These are phyloP conservation scores for Fragaria nilgerrensis DNA, from an alignment of 306 rosid species.

Conservation along the genomic window DNA sequence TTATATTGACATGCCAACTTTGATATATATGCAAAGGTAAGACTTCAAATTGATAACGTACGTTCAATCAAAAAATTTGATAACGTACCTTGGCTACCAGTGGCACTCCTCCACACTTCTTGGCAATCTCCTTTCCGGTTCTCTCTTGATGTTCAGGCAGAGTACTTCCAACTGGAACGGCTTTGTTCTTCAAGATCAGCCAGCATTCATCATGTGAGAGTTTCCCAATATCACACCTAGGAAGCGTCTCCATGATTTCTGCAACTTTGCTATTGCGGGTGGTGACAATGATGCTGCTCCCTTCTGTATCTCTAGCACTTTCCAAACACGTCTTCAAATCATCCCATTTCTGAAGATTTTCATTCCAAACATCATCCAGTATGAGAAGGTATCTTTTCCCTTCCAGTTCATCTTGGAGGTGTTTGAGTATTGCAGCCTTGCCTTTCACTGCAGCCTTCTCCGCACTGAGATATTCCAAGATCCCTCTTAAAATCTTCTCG, in stretches of 20 bases:
- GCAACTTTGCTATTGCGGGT: not conserved
- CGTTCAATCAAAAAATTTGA: no score
- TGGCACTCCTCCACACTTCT: not conserved
- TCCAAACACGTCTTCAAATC: not conserved
- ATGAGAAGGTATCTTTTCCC: constrained; percentile 1
- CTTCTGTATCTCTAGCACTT: not conserved
- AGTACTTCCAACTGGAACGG: not conserved
- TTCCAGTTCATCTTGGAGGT: not conserved
- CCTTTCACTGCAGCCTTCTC: not conserved
- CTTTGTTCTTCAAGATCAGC: not conserved
- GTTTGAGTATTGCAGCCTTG: not conserved
- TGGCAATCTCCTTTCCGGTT: not conserved
- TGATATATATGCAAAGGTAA: no score
- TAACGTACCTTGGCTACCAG: not conserved
- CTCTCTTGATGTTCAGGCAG: not conserved
- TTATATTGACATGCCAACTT: no score
- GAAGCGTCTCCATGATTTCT: not conserved
- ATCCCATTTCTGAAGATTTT: not conserved
- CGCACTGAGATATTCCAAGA: not conserved
- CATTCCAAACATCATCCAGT: not conserved
- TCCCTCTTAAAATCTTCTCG: not conserved
- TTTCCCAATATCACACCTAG: not conserved
- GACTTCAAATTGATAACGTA: no score
- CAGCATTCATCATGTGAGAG: not conserved
- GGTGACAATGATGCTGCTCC: not conserved